These are phyloP conservation scores for Amaranthus cruentus DNA, from an alignment of 148 eudicot species.

Conservation along the genomic window DNA sequence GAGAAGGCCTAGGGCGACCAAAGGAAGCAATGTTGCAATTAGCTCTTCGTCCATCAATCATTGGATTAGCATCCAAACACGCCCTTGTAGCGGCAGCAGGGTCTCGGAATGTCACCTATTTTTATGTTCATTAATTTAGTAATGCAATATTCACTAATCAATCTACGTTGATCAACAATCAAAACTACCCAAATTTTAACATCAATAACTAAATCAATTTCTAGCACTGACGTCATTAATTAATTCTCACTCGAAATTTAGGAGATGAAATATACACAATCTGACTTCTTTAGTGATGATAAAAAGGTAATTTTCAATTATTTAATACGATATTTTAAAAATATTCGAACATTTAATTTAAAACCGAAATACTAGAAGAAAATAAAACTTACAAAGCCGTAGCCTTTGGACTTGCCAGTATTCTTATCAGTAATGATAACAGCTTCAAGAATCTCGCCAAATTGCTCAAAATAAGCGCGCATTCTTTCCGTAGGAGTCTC, in stretches of 20 bases:
- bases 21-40: constrained; percentile 91
- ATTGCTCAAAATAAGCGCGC: constrained; percentile 70
- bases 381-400: constrained; percentile 70
- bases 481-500: constrained; percentile 79
- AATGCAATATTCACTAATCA: too few relatives aligned
- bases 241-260: too few relatives aligned
- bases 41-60: constrained; percentile 86
- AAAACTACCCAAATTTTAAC: too few relatives aligned
- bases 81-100: constrained; percentile 75
- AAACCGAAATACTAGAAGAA: background rate
- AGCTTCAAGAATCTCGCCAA: constrained; percentile 88
- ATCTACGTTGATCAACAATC: background rate
- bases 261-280: too few relatives aligned
- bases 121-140: background rate
- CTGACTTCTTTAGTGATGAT: too few relatives aligned
- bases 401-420: constrained; percentile 91
- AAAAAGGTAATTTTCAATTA: too few relatives aligned
- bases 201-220: background rate
- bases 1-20: constrained; percentile 73
- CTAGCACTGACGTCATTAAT: too few relatives aligned
- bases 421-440: constrained; percentile 74
- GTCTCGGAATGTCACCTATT: constrained; percentile 72
- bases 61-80: constrained; percentile 66
- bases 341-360: background rate
- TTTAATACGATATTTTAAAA: background rate